phyloP scores from a whole-genome alignment of 768 basidiomycete genomes.

The Auricularia sp. region DNA sequence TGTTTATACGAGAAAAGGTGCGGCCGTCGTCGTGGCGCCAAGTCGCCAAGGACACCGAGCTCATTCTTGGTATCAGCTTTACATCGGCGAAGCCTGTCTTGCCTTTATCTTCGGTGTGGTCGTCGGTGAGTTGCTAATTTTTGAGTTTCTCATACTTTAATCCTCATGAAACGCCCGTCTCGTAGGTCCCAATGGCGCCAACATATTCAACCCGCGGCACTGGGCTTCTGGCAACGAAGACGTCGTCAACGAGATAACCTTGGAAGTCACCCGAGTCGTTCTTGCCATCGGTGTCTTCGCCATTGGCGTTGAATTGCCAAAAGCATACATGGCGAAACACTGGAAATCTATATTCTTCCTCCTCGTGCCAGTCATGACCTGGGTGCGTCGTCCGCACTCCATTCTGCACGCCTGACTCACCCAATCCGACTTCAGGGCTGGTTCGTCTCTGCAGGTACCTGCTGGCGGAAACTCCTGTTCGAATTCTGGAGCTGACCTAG shows the following conservation, averaged over 20 bases:
- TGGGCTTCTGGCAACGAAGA: conserved; percentile 46
- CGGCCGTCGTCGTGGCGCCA: conserved; percentile 9
- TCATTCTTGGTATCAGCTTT: conserved; percentile 37
- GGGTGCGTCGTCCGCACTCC: conserved; percentile 39
- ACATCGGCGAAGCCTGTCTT: conserved; percentile 94
- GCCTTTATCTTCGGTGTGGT: conserved; percentile 90
- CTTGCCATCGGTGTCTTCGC: conserved; percentile 96
- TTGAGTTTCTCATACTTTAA: background rate
- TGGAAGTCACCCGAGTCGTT: conserved; percentile 84
- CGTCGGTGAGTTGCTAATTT: conserved; percentile 33
- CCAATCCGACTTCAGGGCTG: conserved; percentile 51
- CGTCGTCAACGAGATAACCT: conserved; percentile 61
- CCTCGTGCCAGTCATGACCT: conserved; percentile 73
- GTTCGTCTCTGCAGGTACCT: conserved; percentile 64
- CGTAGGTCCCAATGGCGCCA: conserved; percentile 66
- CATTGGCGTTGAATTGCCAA: conserved; percentile 94
- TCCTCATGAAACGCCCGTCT: conserved; percentile 6
- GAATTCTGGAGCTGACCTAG: background rate
- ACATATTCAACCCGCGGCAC: conserved; percentile 69
- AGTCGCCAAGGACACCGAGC: background rate
- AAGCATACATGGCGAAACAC: conserved; percentile 88
- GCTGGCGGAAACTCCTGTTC: background rate
- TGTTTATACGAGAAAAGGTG: conserved; percentile 81
- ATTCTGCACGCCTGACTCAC: background rate
- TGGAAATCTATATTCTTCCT: conserved; percentile 85